phyloP scores from a whole-genome alignment of 2,329 filamentous ascomycete species.

The Aspergillus sp. region DNA sequence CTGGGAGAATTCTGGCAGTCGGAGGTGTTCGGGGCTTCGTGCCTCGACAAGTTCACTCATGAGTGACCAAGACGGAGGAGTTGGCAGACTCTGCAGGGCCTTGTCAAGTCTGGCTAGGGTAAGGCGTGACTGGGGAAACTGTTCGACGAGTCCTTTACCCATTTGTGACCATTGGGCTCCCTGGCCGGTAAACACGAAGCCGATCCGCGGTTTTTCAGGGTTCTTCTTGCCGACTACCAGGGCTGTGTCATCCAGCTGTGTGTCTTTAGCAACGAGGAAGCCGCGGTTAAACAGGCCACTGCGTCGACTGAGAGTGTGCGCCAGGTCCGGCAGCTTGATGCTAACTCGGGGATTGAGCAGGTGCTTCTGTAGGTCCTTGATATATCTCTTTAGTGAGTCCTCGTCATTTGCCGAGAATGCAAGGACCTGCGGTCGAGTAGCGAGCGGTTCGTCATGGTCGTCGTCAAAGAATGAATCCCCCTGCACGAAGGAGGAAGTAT shows the following conservation, averaged over 20 bases:
- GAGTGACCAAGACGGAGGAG: not conserved
- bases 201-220: constrained; percentile 10
- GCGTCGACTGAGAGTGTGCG: not conserved
- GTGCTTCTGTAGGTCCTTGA: not conserved
- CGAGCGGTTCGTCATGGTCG: not conserved
- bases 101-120: not conserved
- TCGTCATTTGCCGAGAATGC: not conserved
- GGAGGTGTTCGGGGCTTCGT: not conserved
- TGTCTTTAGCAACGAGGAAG: not conserved
- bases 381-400: not conserved
- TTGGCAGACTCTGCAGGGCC: not conserved
- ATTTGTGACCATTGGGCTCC: constrained; percentile 25
- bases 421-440: not conserved
- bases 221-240: not conserved
- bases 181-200: constrained; percentile 25
- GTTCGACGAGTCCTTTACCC: constrained; percentile 16
- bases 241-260: not conserved
- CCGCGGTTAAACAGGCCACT: not conserved
- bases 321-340: not conserved
- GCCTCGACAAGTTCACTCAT: not conserved
- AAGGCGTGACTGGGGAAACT: not conserved
- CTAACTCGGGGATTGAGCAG: not conserved
- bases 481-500: not conserved
- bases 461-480: not conserved
- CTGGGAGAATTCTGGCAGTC: constrained; percentile 3